Evolutionary conservation across 257 asterid species (phyloP).

Genomic region (Schizonepeta tenuifolia): DNA sequence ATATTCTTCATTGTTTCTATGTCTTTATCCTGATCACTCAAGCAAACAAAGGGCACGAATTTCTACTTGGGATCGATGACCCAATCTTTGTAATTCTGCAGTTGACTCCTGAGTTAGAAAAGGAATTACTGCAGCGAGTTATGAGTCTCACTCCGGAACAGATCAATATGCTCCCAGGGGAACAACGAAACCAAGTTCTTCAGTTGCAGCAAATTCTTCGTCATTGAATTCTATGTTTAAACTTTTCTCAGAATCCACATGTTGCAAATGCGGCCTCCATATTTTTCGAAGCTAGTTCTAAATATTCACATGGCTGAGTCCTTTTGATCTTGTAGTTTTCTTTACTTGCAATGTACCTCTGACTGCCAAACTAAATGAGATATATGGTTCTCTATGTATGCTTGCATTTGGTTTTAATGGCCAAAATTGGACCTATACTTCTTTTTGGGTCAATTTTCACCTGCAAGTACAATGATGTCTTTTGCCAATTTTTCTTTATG

Average conservation of each 20-base stretch:
- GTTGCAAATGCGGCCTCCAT: conserved; percentile 12
- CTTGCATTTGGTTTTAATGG: neutral
- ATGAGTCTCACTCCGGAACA: conserved; percentile 93
- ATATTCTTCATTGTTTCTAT: conserved; percentile 23
- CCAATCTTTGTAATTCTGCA: conserved; percentile 39
- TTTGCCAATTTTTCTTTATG: no score
- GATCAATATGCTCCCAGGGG: conserved; percentile 82
- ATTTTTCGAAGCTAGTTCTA: conserved; percentile 9
- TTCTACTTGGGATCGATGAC: neutral
- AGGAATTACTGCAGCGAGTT: conserved; percentile 87
- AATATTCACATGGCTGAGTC: conserved; percentile 1
- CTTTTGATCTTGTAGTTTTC: neutral
- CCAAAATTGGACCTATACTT: neutral
- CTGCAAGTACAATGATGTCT: neutral
- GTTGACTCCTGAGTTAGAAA: conserved; percentile 89
- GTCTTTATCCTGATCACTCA: neutral
- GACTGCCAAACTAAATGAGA: neutral
- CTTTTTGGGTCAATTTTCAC: neutral
- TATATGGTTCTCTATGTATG: neutral
- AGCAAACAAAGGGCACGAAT: neutral
- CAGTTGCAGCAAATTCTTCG: conserved; percentile 95
- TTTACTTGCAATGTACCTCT: neutral
- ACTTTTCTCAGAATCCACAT: neutral
- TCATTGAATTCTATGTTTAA: conserved; percentile 41
- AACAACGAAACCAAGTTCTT: conserved; percentile 87